Evolutionary conservation across 2,329 filamentous ascomycete genomes (phyloP).

Genomic region (Penicillium sp.): DNA sequence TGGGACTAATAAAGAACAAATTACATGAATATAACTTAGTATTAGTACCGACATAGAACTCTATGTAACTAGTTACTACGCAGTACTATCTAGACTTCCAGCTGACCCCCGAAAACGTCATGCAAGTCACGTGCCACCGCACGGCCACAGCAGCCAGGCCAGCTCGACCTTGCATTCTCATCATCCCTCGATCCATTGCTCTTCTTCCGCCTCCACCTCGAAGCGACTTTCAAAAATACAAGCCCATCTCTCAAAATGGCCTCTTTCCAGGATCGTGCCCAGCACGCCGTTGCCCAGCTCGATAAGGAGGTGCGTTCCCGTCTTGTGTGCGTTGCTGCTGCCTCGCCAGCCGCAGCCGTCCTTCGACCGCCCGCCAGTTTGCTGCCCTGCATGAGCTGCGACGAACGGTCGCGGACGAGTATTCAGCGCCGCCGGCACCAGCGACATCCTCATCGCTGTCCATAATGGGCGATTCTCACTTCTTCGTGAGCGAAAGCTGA

Average conservation of each 20-base stretch:
- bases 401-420: background rate
- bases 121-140: constrained; percentile 26
- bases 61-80: no score
- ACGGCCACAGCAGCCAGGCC: constrained; percentile 14
- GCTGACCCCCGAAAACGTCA: constrained; percentile 26
- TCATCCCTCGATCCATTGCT: constrained; percentile 29
- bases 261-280: constrained; percentile 64
- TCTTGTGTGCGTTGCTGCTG: constrained; percentile 27
- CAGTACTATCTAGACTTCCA: no score
- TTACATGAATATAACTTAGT: no score
- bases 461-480: background rate
- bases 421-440: background rate
- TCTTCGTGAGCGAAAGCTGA: constrained; percentile 2
- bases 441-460: background rate
- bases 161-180: constrained; percentile 31
- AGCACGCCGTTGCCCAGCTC: constrained; percentile 68
- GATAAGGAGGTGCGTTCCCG: constrained; percentile 65
- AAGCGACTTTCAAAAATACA: constrained; percentile 13
- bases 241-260: constrained; percentile 35
- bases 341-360: constrained; percentile 24
- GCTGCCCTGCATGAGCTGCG: background rate
- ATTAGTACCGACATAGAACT: no score
- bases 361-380: constrained; percentile 10
- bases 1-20: no score
- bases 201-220: constrained; percentile 10